phyloP scores from a whole-genome alignment of 2,329 filamentous ascomycete genomes.

The Colletotrichum tropicale region DNA sequence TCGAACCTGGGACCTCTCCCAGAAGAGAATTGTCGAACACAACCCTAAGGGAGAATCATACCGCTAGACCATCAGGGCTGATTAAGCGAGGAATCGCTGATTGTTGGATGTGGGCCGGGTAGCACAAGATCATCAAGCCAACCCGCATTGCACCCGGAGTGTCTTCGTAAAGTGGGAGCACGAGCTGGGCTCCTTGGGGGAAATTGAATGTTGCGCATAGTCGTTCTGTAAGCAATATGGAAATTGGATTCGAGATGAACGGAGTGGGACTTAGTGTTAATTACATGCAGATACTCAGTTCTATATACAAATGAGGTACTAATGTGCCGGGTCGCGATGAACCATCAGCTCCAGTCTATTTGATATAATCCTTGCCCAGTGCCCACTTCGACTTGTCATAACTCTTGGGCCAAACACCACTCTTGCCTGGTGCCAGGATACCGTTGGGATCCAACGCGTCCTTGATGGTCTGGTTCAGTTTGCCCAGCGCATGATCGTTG shows the following conservation, averaged over 20 bases:
- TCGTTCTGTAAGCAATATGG: neutral
- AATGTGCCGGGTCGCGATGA: neutral
- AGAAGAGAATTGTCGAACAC: neutral
- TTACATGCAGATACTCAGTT: neutral
- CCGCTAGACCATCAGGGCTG: slow-evolving; percentile 17
- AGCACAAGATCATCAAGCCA: neutral
- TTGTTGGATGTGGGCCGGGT: rapidly evolving
- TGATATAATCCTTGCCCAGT: slow-evolving; percentile 6
- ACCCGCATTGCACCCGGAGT: neutral
- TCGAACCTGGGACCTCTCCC: slow-evolving; percentile 17
- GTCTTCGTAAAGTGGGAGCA: neutral
- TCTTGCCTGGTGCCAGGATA: slow-evolving; percentile 38
- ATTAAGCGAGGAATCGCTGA: neutral
- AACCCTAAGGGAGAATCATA: slow-evolving; percentile 19
- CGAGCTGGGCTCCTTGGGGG: rapidly evolving
- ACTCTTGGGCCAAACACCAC: slow-evolving; percentile 37
- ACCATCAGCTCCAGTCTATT: neutral
- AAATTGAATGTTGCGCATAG: neutral
- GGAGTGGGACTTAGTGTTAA: neutral
- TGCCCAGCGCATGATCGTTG: slow-evolving; percentile 44
- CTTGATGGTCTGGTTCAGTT: slow-evolving; percentile 48
- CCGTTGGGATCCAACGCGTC: slow-evolving; percentile 47
- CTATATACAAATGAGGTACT: neutral
- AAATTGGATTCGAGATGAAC: neutral
- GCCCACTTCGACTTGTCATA: slow-evolving; percentile 18